Evolutionary conservation across 352 stramenopile genomes (phyloP), one percentile per base, ranked within the genome.

Genomic region (Phytophthora lateralis): DNA sequence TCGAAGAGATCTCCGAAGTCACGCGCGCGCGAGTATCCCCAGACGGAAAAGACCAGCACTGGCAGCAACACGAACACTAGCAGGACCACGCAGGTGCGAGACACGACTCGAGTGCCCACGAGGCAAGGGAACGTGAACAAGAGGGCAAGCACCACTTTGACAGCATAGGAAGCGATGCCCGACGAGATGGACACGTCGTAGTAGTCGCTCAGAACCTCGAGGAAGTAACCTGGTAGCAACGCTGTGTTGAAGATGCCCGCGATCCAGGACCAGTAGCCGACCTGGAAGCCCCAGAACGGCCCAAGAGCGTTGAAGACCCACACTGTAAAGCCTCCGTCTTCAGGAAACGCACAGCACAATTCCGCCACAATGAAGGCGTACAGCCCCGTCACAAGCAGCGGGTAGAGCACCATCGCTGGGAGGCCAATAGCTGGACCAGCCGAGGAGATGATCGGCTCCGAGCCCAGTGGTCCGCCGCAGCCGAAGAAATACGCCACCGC

Each of bases 1-100:
- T 98, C 94, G 78, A 98, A 76, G 87, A 98, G 44, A 92, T 83
- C 66, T 88, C 96, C 70, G 87, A 97, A 80, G 41, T 85, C 66
- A 0, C 54, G 60, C 1, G 73, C 68, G 7, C 50, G 63, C 7
- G 60, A 69, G 46, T 73, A 82, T 1, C 50, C 71, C 73, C 75
- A 85, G 12, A 79, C 49, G 0, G 68, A 75, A 61, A 82, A 82
- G 2, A 97, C 73, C 9, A 98, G 24, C 63, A 98, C 98, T 9
- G 95, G 91, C 38, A 89, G 50, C 50, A 97, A n/a, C 2, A 82
- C 66, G 6, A 69, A 42, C 3, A 60, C 29, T 14, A 83, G 37
- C 15, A 86, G 32, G 14, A 69, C 3, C 21, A 78, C 30, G 29
- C 69, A 74, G 20, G 58, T 54, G 17, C 68, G 63, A 8, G 57